Base-by-base conservation (phyloP, 2,329 filamentous ascomycete genomes). In the Helotiales sp. region DNA sequence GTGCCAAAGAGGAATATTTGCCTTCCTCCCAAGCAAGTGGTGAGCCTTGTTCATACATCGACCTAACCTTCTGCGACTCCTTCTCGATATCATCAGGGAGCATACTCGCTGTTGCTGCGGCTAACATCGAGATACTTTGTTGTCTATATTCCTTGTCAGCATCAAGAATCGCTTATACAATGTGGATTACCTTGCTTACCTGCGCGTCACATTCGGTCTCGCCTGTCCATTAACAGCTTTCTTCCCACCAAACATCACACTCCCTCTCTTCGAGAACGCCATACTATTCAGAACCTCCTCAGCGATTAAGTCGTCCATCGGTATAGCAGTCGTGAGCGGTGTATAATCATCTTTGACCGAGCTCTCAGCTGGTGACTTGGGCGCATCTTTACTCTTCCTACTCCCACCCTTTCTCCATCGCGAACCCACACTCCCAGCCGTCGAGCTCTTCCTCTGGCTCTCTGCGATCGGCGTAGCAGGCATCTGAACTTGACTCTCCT, bases 241-340 rank as follows among this genome's bases (percentile, higher is more conserved):
- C 68, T 79, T 79, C 53, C 77, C 79, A 61, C 80, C 78, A 68
- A 86, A 78, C 78, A 87, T 83, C 66, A 87, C 75, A 72, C 84
- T 87, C 63, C 84, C 84, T 65, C 84, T 78, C 61, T 85, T 84
- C 57, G 84, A 86, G 68, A 87, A 87, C 63, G 78, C 78, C 63
- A 87, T 72, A 55, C 77, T 75, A 63, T 74, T 77, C 67, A 87
- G 71, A 68, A 83, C 81, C 66, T 80, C 81, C 74, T 85, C 81
- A 61, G 84, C 83, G 62, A 85, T 73, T 55, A 86, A 74, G 66
- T 72, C 76, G 56, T 81, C 80, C 54, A 78, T 80, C 42, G 83
- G 83, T 66, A 87, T 85, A 57, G 73, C 69, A 49, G 84, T 80
- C 67, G 76, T 79, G 68, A 87, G 77, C 58, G 82, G 81, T 59